phyloP scores from a whole-genome alignment of 2,329 filamentous ascomycete species.

The Hypoxylon sp. region DNA sequence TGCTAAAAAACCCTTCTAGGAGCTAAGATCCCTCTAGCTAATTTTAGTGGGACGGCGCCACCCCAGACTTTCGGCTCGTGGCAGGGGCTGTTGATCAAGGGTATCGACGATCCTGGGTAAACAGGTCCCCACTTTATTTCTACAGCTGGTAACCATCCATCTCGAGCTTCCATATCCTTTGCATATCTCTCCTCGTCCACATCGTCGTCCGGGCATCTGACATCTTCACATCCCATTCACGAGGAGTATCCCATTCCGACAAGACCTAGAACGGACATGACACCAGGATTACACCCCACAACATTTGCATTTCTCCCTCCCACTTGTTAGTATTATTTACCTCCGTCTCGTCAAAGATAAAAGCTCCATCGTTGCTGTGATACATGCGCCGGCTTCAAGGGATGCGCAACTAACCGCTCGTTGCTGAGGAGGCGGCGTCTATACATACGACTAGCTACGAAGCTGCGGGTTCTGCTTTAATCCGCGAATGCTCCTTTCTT shows the following conservation, averaged over 20 bases:
- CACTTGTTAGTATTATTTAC: background rate
- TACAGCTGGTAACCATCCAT: background rate
- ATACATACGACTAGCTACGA: background rate
- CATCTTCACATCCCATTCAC: background rate
- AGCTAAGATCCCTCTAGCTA: background rate
- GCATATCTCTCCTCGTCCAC: background rate
- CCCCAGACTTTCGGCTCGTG: conserved; percentile 21
- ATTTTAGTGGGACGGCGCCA: conserved; percentile 15
- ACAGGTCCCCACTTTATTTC: conserved; percentile 16
- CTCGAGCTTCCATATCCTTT: background rate
- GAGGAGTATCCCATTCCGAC: background rate
- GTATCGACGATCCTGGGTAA: background rate
- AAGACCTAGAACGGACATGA: background rate
- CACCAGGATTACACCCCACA: background rate
- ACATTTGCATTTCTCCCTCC: background rate
- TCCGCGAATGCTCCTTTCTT: background rate
- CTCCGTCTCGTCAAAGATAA: background rate
- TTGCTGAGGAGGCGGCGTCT: background rate
- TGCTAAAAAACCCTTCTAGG: conserved; percentile 1
- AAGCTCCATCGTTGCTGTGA: background rate
- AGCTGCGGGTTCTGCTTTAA: background rate
- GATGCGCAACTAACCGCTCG: background rate
- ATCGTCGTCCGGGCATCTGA: background rate
- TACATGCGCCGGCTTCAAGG: background rate
- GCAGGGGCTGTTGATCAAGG: background rate